Evolutionary conservation across 805 yeast genomes (phyloP).

Genomic region (Hagleromyces aurorensis): DNA sequence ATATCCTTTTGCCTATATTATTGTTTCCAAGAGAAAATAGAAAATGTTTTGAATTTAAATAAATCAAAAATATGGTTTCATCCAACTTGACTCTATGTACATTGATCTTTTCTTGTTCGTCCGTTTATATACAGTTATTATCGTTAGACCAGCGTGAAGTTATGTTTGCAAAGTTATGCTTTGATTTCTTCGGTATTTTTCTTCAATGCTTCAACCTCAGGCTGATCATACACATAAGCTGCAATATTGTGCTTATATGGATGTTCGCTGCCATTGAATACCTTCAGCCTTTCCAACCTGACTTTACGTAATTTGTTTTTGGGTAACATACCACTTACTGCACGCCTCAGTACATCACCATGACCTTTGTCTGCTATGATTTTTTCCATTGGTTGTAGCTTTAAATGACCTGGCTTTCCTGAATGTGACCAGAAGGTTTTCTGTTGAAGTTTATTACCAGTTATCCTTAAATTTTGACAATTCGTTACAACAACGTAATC

Average conservation of each 20-base stretch:
- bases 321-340: slow-evolving; percentile 95
- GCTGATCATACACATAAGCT: slow-evolving; percentile 77
- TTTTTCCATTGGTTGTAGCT: slow-evolving; percentile 72
- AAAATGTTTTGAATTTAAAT: too few relatives aligned
- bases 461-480: slow-evolving; percentile 69
- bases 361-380: slow-evolving; percentile 73
- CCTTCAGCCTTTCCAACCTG: slow-evolving; percentile 77
- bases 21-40: too few relatives aligned
- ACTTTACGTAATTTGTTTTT: slow-evolving; percentile 74
- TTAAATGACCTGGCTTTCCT: slow-evolving; percentile 82
- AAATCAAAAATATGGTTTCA: too few relatives aligned
- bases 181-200: slow-evolving; percentile 1
- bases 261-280: slow-evolving; percentile 80
- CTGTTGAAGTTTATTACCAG: slow-evolving; percentile 77
- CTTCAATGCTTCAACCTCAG: slow-evolving; percentile 31
- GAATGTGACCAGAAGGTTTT: slow-evolving; percentile 87
- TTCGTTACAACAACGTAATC: slow-evolving; percentile 96
- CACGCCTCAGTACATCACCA: slow-evolving; percentile 75
- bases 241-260: slow-evolving; percentile 78
- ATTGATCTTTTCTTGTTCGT: too few relatives aligned
- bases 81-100: too few relatives aligned
- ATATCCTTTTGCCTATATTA: too few relatives aligned
- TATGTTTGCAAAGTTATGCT: too few relatives aligned
- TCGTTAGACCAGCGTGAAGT: too few relatives aligned
- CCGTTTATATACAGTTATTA: too few relatives aligned